Base-by-base conservation (phyloP, 2,329 filamentous ascomycete species). In the Cadophora malorum region DNA sequence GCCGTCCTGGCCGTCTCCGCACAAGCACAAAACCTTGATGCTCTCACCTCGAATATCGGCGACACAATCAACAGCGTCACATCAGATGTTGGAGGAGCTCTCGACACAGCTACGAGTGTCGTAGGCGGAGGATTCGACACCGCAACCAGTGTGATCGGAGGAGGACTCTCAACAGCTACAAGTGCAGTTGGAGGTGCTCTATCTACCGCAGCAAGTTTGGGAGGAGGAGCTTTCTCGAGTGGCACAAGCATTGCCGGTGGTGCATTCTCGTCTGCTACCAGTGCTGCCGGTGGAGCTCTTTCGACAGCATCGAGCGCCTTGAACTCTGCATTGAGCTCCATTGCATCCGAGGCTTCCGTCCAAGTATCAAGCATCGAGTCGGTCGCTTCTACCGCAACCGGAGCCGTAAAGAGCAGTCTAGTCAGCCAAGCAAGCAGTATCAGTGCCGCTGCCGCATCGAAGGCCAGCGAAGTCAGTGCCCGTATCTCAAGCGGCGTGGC, bases 331-430 rank as follows among this genome's bases (percentile, higher is more conserved):
- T 47, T 69, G 62, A 60, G 59, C 19, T 59, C 69, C 2, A 65
- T 50, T 0, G 10, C 64, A 1, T 23, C 50, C 19, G 69, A 65
- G n/a, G 69, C 69, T 14, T 67, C 64, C 0, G 35, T 5, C 9
- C 50, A 19, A 4, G 63, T 69, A 16, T 28, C 60, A 0, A 67
- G 67, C 49, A 23, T 71, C 4, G 14, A 49, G 8, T 59, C 45
- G 6, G 65, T 71, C 9, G 69, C 67, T 5, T 21, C 55, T 2
- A 71, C 69, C 2, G 69, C 69, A 10, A 68, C 65, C 7, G 69
- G 69, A 45, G 55, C 63, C 1, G 69, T 47, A 6, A 68, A 66
- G 62, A 65, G 59, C 31, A 58, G 50, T 19, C 25, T 63, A 25
- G 10, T 52, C 19, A 69, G 66, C 61, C 41, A 64, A n/a, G 67